A percentile compares a stretch with the other conserved stretches of the same genome.
phyloP scores from a whole-genome alignment of 208 protist species.

The Angomonas ambiguus region DNA sequence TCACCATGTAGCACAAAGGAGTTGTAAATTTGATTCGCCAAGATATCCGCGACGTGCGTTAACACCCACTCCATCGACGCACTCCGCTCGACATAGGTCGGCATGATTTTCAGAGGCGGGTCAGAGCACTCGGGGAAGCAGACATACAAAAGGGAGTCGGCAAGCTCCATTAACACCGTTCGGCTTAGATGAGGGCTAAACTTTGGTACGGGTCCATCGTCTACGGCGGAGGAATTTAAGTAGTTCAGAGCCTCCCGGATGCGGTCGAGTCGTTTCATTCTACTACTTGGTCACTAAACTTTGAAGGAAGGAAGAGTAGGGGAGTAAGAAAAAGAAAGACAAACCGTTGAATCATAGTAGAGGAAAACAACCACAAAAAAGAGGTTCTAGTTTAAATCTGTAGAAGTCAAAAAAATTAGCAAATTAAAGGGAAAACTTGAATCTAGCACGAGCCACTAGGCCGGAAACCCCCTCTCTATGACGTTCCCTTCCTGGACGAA shows the following conservation, averaged over 20 bases:
- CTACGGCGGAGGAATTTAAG: constrained; percentile 17
- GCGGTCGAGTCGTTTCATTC: constrained; percentile 54
- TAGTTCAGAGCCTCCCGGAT: constrained; percentile 37
- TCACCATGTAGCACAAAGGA: constrained; percentile 57
- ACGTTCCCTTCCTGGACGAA: background rate
- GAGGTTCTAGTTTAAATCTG: background rate
- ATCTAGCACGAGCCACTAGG: background rate
- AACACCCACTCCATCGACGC: constrained; percentile 49
- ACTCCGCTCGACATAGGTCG: constrained; percentile 22
- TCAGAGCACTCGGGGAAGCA: constrained; percentile 52
- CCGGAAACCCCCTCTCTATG: background rate
- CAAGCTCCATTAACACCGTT: constrained; percentile 32
- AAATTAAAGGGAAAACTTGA: background rate
- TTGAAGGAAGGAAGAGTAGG: background rate
- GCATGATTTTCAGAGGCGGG: constrained; percentile 23
- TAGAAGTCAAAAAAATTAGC: background rate
- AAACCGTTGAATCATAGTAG: background rate
- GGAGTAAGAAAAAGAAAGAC: background rate
- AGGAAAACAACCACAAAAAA: background rate
- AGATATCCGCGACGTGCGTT: constrained; percentile 44
- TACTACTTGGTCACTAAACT: background rate
- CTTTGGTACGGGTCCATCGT: background rate
- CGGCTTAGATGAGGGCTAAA: constrained; percentile 35
- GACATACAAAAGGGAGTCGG: constrained; percentile 52
- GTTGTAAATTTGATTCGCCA: constrained; percentile 41